Conservation (phyloP, 495 filamentous ascomycete genomes). For the Neurospora sp. region DNA sequence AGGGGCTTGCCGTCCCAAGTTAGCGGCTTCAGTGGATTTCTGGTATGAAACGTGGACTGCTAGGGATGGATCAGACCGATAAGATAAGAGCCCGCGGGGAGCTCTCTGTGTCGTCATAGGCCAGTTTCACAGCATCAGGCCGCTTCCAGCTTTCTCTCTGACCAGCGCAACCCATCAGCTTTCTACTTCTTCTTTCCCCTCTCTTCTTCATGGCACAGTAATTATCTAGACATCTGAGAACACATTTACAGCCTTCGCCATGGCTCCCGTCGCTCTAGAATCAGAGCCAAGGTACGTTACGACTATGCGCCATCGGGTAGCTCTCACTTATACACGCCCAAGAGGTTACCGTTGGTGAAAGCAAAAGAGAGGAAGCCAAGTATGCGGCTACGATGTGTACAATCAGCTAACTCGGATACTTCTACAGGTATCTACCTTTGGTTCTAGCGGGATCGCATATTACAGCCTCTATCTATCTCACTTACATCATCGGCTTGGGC, state of each 20-base stretch:
- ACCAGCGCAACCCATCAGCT: background rate
- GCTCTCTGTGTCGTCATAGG: background rate
- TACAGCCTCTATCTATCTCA: conserved; percentile 24
- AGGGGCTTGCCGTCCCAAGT: background rate
- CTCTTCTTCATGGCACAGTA: background rate
- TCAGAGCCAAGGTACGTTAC: conserved; percentile 19
- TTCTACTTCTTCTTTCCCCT: background rate
- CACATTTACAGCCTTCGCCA: background rate
- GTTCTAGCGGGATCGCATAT: conserved; percentile 25
- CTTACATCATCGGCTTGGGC: conserved; percentile 23
- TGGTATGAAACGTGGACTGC: background rate
- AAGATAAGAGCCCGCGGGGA: background rate
- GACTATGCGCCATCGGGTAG: background rate
- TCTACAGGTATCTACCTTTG: conserved; percentile 29
- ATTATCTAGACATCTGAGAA: background rate
- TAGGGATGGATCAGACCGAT: background rate
- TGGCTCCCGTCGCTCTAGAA: conserved; percentile 26
- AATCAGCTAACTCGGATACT: background rate
- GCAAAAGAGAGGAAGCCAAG: background rate
- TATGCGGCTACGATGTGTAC: background rate
- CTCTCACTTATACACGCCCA: background rate
- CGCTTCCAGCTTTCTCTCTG: background rate
- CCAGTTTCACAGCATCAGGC: background rate
- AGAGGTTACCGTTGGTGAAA: background rate
- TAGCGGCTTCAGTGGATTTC: background rate